A percentile compares a stretch with the other conserved stretches of the same genome.
These are phyloP conservation scores for Fraxinus anomala DNA, from an alignment of 257 asterid genomes.

Conservation along the genomic window DNA sequence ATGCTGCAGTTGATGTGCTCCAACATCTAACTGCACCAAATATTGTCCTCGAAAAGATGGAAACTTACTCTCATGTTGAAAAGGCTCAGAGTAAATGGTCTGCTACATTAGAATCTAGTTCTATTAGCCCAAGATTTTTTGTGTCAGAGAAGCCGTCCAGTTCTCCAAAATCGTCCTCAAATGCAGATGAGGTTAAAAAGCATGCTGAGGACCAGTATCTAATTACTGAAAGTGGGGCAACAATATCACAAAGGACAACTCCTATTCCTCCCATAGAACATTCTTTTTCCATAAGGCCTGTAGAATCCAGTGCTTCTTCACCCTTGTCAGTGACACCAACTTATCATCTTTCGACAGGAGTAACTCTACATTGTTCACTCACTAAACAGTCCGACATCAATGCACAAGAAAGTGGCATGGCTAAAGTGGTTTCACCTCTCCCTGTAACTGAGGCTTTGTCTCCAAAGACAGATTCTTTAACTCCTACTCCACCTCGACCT, in stretches of 20 bases:
- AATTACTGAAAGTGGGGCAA: conserved; percentile 35
- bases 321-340: conserved; percentile 35
- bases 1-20: conserved; percentile 57
- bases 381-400: conserved; percentile 24
- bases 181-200: conserved; percentile 32
- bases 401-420: conserved; percentile 29
- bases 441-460: conserved; percentile 34
- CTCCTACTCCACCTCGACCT: conserved; percentile 38
- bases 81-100: conserved; percentile 41
- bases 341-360: conserved; percentile 31
- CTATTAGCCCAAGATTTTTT: conserved; percentile 33
- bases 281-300: conserved; percentile 5
- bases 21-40: conserved; percentile 54
- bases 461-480: conserved; percentile 33
- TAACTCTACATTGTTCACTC: conserved; percentile 23
- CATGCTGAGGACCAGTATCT: conserved; percentile 32
- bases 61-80: conserved; percentile 41
- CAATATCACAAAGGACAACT: conserved; percentile 27
- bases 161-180: conserved; percentile 37
- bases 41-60: conserved; percentile 41
- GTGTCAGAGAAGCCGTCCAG: conserved; percentile 35
- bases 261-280: conserved; percentile 33
- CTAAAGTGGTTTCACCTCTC: conserved; percentile 28
- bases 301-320: conserved; percentile 26
- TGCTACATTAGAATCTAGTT: conserved; percentile 38